Conservation (phyloP, 2,329 filamentous ascomycete genomes). For the Aotearoamyces nothofagi region DNA sequence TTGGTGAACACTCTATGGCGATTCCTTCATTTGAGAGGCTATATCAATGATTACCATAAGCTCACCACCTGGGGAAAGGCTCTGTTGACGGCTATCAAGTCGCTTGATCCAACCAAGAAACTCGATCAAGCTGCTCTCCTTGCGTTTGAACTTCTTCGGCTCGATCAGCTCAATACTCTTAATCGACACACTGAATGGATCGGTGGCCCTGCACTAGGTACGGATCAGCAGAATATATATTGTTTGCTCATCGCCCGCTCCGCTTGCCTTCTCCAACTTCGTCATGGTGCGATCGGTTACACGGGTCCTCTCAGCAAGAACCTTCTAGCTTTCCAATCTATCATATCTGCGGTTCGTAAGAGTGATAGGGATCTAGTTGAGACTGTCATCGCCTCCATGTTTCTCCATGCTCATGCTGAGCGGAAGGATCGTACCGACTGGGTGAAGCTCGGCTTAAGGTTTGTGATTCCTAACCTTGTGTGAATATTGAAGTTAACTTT, state of each 20-base stretch:
- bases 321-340: slow-evolving; percentile 70
- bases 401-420: slow-evolving; percentile 66
- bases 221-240: slow-evolving; percentile 60
- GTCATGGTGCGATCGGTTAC: slow-evolving; percentile 77
- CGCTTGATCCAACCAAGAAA: slow-evolving; percentile 34
- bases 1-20: slow-evolving; percentile 67
- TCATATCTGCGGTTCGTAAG: slow-evolving; percentile 66
- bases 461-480: slow-evolving; percentile 17
- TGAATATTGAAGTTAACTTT: slow-evolving; percentile 6
- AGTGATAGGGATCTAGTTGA: slow-evolving; percentile 74
- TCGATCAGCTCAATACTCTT: slow-evolving; percentile 62
- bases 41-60: slow-evolving; percentile 63
- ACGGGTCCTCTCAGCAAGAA: slow-evolving; percentile 89
- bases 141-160: slow-evolving; percentile 70
- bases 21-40: slow-evolving; percentile 78
- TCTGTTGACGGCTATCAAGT: slow-evolving; percentile 52
- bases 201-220: slow-evolving; percentile 37
- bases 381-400: slow-evolving; percentile 63
- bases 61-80: slow-evolving; percentile 76
- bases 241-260: slow-evolving; percentile 76
- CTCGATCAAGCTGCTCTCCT: slow-evolving; percentile 69
- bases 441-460: slow-evolving; percentile 59
- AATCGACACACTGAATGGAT: slow-evolving; percentile 38
- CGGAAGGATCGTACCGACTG: slow-evolving; percentile 38
- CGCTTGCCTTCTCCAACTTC: slow-evolving; percentile 67